Percentiles rank a stretch among this genome's conserved stretches.
Conservation (phyloP, 352 stramenopile genomes). For the Pythium coloratum region DNA sequence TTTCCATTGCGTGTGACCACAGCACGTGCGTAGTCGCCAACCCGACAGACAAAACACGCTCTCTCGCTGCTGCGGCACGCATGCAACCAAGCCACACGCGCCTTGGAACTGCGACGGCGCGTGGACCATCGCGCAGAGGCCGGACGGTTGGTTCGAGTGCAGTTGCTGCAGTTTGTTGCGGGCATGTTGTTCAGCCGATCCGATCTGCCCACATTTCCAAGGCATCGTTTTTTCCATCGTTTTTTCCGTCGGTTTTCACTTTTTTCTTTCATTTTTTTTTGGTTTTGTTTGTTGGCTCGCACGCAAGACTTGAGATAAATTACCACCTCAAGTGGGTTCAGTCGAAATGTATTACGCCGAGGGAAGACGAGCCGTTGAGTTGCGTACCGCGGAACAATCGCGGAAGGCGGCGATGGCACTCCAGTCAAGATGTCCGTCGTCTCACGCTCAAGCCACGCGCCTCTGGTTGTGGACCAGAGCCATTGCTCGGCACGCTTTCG, state of each 20-base stretch:
- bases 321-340: conserved; percentile 16
- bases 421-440: conserved; percentile 22
- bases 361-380: conserved; percentile 24
- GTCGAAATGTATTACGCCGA: conserved; percentile 10
- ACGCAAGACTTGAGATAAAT: not conserved
- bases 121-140: not conserved
- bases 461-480: not conserved
- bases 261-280: conserved; percentile 5
- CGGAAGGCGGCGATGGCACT: conserved; percentile 15
- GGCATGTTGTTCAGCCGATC: not conserved
- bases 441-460: not conserved
- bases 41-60: conserved; percentile 4
- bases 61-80: conserved; percentile 1
- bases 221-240: conserved; percentile 1
- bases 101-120: conserved; percentile 1
- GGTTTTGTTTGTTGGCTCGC: not conserved
- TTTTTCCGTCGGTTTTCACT: conserved; percentile 1
- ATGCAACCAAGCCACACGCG: not conserved
- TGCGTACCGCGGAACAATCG: conserved; percentile 11
- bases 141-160: not conserved
- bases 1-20: conserved; percentile 1
- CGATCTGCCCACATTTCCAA: conserved; percentile 1
- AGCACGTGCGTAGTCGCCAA: conserved; percentile 6
- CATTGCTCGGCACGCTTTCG: not conserved
- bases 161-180: not conserved